Evolutionary conservation across 2,329 filamentous ascomycete genomes (phyloP), one percentile per base, ranked within the genome.

Genomic region (Verticillium tricorpus): DNA sequence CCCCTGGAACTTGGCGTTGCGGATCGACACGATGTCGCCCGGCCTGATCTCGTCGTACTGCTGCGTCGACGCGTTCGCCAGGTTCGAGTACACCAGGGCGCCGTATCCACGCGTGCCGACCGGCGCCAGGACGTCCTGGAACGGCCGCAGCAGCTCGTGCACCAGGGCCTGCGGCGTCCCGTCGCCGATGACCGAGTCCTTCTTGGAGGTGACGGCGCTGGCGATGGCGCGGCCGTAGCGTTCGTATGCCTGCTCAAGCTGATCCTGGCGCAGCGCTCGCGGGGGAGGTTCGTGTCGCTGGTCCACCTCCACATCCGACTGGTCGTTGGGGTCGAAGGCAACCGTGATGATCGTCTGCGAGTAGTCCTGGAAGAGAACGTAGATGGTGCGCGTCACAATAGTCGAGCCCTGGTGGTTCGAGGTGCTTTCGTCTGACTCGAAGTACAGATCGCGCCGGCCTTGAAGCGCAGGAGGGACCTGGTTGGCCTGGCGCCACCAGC

Each of bases 351-450:
- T 83, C 0, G 94, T 98, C 73, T 98, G 95, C 19, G 93, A 97
- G 75, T 99, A 99, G 77, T 99, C 95, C 70, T 93, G 89, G 78
- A 92, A 99, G 9, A 99, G 78, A n/a, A 98, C 81, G 68, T 90
- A 95, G 52, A 97, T 83, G 63, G 93, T 88, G 67, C 93, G 93
- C 7, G 89, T 91, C 22, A 96, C 80, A 1, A 83, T 84, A 0
- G 87, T 87, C 31, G 90, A 88, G 32, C 89, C 89, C 15, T 88
- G 85, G 66, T 88, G 88, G 12, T 85, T 83, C 15, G 89, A 85
- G 7, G 84, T 88, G 1, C 88, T 87, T 71, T 97, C 92, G 66
- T 96, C 91, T 25, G 89, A 84, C 74, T 98, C 93, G 59, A 87
- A 90, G 60, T 92, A 85, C 17, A 98, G 82, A 72, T 99, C 95